phyloP scores from a whole-genome alignment of 768 basidiomycete genomes.

The Leccinum uliginosum region DNA sequence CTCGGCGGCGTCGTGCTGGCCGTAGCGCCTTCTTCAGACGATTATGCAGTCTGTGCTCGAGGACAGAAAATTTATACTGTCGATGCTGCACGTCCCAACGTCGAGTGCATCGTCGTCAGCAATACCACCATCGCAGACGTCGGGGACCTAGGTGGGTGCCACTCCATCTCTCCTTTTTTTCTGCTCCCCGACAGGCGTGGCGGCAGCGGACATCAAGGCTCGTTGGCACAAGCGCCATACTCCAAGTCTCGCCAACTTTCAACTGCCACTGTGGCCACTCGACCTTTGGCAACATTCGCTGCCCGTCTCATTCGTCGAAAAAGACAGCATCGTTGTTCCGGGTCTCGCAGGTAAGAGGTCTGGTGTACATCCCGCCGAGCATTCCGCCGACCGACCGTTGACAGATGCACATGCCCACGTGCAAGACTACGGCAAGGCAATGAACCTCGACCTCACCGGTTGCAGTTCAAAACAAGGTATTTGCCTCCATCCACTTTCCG shows the following conservation, averaged over 20 bases:
- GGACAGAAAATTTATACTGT: conserved; percentile 65
- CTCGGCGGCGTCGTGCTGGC: conserved; percentile 6
- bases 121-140: conserved; percentile 43
- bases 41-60: conserved; percentile 59
- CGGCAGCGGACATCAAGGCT: conserved; percentile 19
- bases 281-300: conserved; percentile 18
- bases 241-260: conserved; percentile 1
- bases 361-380: not conserved
- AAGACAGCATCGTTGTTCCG: conserved; percentile 55
- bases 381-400: not conserved
- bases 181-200: not conserved
- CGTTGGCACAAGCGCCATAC: conserved; percentile 20
- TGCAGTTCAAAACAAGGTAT: conserved; percentile 57
- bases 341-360: conserved; percentile 58
- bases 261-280: conserved; percentile 25
- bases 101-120: conserved; percentile 59
- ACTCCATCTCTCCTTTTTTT: not conserved
- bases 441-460: conserved; percentile 60
- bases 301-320: conserved; percentile 23
- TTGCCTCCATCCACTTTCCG: not conserved
- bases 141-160: conserved; percentile 45
- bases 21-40: not conserved
- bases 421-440: conserved; percentile 62
- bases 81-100: conserved; percentile 44
- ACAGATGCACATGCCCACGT: conserved; percentile 81